phyloP scores from a whole-genome alignment of 345 rosid species.

The Turritis glabra region DNA sequence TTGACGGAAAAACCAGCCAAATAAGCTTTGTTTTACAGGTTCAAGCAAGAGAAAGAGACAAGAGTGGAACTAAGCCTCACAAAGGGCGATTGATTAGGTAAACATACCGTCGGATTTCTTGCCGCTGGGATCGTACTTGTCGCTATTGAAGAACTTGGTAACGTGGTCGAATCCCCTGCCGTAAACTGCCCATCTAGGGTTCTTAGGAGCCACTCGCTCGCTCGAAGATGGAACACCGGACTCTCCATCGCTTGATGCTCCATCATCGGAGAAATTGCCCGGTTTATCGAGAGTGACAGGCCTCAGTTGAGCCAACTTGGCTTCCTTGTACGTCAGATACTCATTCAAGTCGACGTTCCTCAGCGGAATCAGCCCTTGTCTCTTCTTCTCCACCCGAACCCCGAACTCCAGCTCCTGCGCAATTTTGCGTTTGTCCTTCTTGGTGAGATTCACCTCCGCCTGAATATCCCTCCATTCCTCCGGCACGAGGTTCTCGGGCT shows the following conservation, averaged over 20 bases:
- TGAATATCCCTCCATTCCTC: conserved; percentile 80
- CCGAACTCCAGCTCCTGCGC: conserved; percentile 82
- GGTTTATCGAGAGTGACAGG: conserved; percentile 70
- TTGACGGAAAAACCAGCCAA: conserved; percentile 12
- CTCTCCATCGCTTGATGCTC: conserved; percentile 15
- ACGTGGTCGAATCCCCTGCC: conserved; percentile 88
- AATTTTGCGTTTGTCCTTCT: conserved; percentile 81
- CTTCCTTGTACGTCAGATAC: conserved; percentile 57
- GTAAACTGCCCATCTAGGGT: conserved; percentile 93
- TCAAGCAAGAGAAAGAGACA: background rate
- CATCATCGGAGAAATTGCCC: conserved; percentile 31
- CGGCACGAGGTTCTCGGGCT: conserved; percentile 73
- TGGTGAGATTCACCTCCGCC: conserved; percentile 76
- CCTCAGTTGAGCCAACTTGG: conserved; percentile 61
- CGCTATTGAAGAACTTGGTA: conserved; percentile 60
- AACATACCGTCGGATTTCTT: conserved; percentile 61
- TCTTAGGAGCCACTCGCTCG: conserved; percentile 69
- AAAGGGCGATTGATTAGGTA: background rate
- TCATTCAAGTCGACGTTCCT: conserved; percentile 64
- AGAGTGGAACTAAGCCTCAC: background rate
- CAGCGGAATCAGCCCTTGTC: conserved; percentile 56
- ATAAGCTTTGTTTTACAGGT: too few relatives aligned
- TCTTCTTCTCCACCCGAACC: conserved; percentile 71
- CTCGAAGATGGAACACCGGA: conserved; percentile 22
- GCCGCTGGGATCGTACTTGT: conserved; percentile 53